Evolutionary conservation across 202 grass and related monocot genomes (phyloP).

Genomic region (Panicum hallii): DNA sequence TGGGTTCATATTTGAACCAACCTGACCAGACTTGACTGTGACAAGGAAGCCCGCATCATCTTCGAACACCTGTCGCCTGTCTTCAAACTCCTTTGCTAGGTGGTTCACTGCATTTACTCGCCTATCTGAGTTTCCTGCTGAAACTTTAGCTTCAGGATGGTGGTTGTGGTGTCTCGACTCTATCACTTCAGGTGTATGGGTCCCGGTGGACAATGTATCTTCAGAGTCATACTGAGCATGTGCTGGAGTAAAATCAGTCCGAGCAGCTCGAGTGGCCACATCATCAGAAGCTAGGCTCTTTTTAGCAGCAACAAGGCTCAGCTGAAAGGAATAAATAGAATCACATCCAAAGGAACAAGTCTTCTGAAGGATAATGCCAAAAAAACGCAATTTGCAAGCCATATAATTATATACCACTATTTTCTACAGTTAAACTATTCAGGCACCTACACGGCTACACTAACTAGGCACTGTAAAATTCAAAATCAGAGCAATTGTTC

Average conservation of each 20-base stretch:
- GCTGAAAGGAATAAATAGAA: constrained; percentile 61
- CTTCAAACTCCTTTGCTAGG: constrained; percentile 85
- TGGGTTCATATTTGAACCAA: constrained; percentile 69
- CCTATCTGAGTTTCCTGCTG: constrained; percentile 49
- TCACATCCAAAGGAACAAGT: constrained; percentile 23
- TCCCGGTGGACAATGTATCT: constrained; percentile 66
- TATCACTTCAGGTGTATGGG: constrained; percentile 55
- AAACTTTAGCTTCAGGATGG: constrained; percentile 41
- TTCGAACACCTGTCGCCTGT: constrained; percentile 74
- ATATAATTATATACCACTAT: constrained; percentile 4
- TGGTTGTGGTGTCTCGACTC: constrained; percentile 53
- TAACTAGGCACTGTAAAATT: background rate
- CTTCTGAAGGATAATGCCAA: constrained; percentile 21
- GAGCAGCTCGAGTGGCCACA: constrained; percentile 32
- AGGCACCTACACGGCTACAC: background rate
- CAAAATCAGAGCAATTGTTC: constrained; percentile 15
- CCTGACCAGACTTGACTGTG: constrained; percentile 54
- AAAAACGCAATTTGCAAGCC: background rate
- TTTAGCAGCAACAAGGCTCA: constrained; percentile 78
- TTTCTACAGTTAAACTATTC: constrained; percentile 26
- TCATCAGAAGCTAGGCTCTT: constrained; percentile 71
- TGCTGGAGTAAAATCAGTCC: constrained; percentile 52
- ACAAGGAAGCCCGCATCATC: constrained; percentile 72
- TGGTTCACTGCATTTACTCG: constrained; percentile 58
- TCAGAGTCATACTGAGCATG: constrained; percentile 69